A percentile compares a stretch with the other conserved stretches of the same genome.
Conservation (phyloP, 306 rosid species). For the Astragalus glycyphyllos region DNA sequence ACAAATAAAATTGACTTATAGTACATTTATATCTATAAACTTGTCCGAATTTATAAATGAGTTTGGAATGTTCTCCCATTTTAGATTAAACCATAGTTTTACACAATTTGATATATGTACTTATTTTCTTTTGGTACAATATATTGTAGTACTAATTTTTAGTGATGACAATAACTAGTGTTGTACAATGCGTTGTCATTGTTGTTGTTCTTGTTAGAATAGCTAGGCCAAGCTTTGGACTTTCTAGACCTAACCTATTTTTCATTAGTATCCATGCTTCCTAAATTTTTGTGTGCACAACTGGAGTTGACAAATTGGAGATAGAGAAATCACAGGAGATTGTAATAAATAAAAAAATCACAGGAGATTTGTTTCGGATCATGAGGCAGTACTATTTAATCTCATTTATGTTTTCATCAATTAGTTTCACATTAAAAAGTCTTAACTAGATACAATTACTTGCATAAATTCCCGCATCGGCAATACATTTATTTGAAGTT, state of each 20-base stretch:
- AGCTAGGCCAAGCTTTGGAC: not conserved
- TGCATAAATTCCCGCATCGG: not conserved
- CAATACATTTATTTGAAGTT: slow-evolving; percentile 1
- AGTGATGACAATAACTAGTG: too few species aligned
- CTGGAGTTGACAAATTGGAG: slow-evolving; percentile 9
- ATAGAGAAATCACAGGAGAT: slow-evolving; percentile 8
- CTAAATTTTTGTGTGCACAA: slow-evolving; percentile 15
- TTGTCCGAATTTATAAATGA: not conserved
- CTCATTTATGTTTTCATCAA: slow-evolving; percentile 25
- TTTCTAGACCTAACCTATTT: not conserved
- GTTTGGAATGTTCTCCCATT: not conserved
- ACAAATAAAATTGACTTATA: not conserved
- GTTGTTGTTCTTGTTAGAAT: not conserved
- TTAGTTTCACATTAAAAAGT: not conserved
- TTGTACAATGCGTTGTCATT: not conserved
- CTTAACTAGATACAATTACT: slow-evolving; percentile 33
- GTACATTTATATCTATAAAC: not conserved
- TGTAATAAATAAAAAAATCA: not conserved
- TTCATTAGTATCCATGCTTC: not conserved
- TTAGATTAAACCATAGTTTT: not conserved
- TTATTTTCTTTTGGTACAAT: too few species aligned
- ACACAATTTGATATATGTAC: not conserved
- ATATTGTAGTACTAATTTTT: too few species aligned
- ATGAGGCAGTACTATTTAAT: slow-evolving; percentile 15
- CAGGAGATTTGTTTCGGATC: slow-evolving; percentile 24